Evolutionary conservation across 257 asterid genomes (phyloP), one percentile per base, ranked within the genome.

Genomic region (Jacaranda mimosifolia): DNA sequence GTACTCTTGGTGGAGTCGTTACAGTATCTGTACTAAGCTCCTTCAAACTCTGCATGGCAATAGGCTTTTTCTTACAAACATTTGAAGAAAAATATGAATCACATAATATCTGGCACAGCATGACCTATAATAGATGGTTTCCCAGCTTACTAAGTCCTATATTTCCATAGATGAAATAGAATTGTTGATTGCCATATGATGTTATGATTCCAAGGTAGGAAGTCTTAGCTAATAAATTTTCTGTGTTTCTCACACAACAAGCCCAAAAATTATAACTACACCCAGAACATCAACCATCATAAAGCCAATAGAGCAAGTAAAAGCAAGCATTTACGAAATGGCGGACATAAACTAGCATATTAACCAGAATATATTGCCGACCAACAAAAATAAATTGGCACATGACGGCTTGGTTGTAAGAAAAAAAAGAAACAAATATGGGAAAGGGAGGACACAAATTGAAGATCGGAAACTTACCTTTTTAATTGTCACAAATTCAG

Each of bases 1-100:
- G 93, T 65, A 83, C 91, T 59, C 65, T 71, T 11, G 98, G 99
- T 1, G 98, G 92, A 10, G 88, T 82, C 12, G 89, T 91, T 38
- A 81, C 71, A 32, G 91, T 75, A 63, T 81, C 82, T 56, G 73
- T 57, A 59, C 83, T 81, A 5, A 35, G 77, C 78, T 86, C 93
- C 84, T 86, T 88, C 40, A 93, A 55, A 70, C 59, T 83, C 99
- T 95, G 85, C 79, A 81, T 35, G 8, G 72, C 45, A 36, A 59
- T 26, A 62, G 12, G 64, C 26, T 36, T n/a, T 36, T 67, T 14
- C 38, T 62, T n/a, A 81, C 32, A 42, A 2, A 18, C 7, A 4
- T 6, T 2, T 18, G 38, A 5, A 5, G 13, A 48, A 48, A 9
- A 26, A 26, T 26, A 26, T 26, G 32, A 26, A 26, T 26, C 32